Conservation (phyloP, 2,329 filamentous ascomycete genomes). For the Microdochium trichocladiopsis region DNA sequence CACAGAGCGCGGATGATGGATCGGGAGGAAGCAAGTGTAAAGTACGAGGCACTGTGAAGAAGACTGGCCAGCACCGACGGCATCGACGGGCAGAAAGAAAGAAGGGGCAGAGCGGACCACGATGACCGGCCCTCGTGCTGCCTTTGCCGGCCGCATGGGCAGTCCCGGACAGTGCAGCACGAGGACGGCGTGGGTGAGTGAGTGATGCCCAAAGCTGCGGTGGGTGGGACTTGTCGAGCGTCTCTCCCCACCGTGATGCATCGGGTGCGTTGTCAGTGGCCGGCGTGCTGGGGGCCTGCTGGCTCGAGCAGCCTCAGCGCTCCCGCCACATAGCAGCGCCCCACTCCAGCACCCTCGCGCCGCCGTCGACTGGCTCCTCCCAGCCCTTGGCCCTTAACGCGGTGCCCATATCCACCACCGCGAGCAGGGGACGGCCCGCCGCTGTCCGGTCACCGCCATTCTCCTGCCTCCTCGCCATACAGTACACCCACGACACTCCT, state of each 20-base stretch:
- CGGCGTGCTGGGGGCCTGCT: conserved; percentile 2
- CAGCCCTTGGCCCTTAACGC: too few relatives aligned
- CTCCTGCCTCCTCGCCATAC: conserved; percentile 6
- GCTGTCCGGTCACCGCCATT: conserved; percentile 18
- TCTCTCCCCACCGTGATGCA: conserved; percentile 18
- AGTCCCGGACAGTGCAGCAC: too few relatives aligned
- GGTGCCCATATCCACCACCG: conserved; percentile 20
- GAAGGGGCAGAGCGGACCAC: neutral
- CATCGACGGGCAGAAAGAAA: too few relatives aligned
- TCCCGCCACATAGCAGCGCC: conserved; percentile 6
- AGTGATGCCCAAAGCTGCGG: neutral
- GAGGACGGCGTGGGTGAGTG: too few relatives aligned
- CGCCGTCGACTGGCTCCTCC: conserved; percentile 16
- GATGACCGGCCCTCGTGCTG: too few relatives aligned
- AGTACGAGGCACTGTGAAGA: neutral
- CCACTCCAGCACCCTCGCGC: neutral
- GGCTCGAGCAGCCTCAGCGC: conserved; percentile 5
- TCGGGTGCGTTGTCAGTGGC: conserved; percentile 19
- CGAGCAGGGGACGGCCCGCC: conserved; percentile 2
- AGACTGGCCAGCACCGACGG: too few relatives aligned
- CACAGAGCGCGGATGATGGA: neutral
- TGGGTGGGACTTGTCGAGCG: too few relatives aligned
- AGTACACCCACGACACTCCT: neutral
- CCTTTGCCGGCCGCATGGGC: too few relatives aligned
- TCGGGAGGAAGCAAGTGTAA: neutral